Evolutionary conservation across 108 stramenopile species (phyloP).

Genomic region (Cyclotella choctawhatcheeana): DNA sequence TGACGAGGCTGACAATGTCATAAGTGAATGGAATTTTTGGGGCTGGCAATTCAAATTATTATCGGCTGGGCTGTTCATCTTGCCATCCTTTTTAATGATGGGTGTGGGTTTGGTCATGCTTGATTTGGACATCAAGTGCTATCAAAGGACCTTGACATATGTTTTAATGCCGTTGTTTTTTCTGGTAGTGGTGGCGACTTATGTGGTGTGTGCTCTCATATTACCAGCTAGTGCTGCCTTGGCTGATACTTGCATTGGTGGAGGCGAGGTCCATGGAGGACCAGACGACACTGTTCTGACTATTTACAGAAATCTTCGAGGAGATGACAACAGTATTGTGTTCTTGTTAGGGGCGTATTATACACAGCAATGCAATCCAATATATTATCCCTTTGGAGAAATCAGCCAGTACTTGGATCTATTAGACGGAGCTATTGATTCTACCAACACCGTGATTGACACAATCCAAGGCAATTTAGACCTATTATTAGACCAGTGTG

Average conservation of each 20-base stretch:
- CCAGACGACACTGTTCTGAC: slow-evolving; percentile 47
- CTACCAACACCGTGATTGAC: slow-evolving; percentile 24
- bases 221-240: slow-evolving; percentile 27
- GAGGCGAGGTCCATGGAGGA: slow-evolving; percentile 32
- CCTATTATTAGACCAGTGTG: slow-evolving; percentile 34
- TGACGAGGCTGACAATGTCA: slow-evolving; percentile 2
- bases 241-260: slow-evolving; percentile 43
- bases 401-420: slow-evolving; percentile 35
- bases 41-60: slow-evolving; percentile 44
- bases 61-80: slow-evolving; percentile 30
- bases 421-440: slow-evolving; percentile 36
- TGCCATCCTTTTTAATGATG: slow-evolving; percentile 38
- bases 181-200: slow-evolving; percentile 26
- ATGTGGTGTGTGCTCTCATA: slow-evolving; percentile 26
- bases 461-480: slow-evolving; percentile 25
- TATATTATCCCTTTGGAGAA: slow-evolving; percentile 37
- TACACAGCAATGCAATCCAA: slow-evolving; percentile 33
- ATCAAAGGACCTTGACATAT: slow-evolving; percentile 31
- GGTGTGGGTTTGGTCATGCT: slow-evolving; percentile 49
- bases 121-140: slow-evolving; percentile 37
- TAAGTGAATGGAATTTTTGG: slow-evolving; percentile 27
- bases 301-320: slow-evolving; percentile 35
- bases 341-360: slow-evolving; percentile 37
- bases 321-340: slow-evolving; percentile 23
- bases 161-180: slow-evolving; percentile 44